Evolutionary conservation across 139 green algal genomes (phyloP), one percentile per base, ranked within the genome.

Genomic region (Closterium sp.): DNA sequence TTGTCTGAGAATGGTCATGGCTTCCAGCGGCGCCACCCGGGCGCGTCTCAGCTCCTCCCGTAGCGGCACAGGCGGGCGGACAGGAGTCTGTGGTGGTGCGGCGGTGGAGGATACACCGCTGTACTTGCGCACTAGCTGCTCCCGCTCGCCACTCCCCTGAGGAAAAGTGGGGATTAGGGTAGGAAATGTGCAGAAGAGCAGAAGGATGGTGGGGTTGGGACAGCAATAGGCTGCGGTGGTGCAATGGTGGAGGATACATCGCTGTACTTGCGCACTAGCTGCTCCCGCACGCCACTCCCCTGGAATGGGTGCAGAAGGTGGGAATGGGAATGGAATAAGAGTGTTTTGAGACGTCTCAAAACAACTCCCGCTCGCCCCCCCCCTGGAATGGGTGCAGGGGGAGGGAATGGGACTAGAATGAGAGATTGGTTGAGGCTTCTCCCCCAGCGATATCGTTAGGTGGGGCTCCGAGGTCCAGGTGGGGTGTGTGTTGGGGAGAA

Each of bases 371-470:
- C 34, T 42, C 34, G 34, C 34, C 34, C 6, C 34, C 9, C 34
- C 34, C 34, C 34, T 42, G 34, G 9, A 42, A 42, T 6, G 34
- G 34, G 34, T 42, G 34, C 4, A 6, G 34, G 34, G 34, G 34
- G 34, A 6, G 34, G 34, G 34, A 42, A 42, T 34, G 86, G 84
- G 92, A 31, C 91, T 87, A 79, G 11, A 1, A 32, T 6, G 90
- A 90, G 90, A 92, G 90, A 91, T 19, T 30, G 85, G 89, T 21
- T 19, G 89, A 91, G 85, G 30, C 11, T 92, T 10, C 4, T 42
- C 34, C 34, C 9, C 4, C 34, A 42, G 34, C 34, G 9, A 42
- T 42, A 42, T 42, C 34, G 34, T 4, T 42, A 6, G 34, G 34
- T 6, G 34, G 34, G 6, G 34, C 34, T 42, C 4, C 4, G 34